These are phyloP conservation scores for Nakazawaea holstii DNA, from an alignment of 805 yeast genomes.

Conservation along the genomic window DNA sequence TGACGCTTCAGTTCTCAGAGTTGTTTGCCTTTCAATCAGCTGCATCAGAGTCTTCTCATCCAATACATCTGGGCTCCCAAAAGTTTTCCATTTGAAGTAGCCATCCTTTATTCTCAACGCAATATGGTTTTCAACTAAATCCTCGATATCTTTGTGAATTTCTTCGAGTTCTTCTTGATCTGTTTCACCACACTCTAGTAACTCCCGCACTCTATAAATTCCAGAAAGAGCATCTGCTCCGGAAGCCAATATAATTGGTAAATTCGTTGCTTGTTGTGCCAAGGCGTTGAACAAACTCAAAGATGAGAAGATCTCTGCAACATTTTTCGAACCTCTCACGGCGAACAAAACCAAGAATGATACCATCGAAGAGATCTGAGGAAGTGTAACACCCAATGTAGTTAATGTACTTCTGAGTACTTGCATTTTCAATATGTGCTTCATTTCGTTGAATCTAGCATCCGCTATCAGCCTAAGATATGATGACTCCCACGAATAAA, in stretches of 20 bases:
- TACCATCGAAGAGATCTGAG: slow-evolving; percentile 37
- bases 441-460: slow-evolving; percentile 36
- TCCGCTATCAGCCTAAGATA: slow-evolving; percentile 30
- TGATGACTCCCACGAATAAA: slow-evolving; percentile 42
- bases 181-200: slow-evolving; percentile 12
- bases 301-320: slow-evolving; percentile 37
- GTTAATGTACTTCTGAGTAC: slow-evolving; percentile 35
- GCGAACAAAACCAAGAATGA: slow-evolving; percentile 41
- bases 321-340: slow-evolving; percentile 24
- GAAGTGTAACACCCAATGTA: slow-evolving; percentile 38
- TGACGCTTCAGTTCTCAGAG: slow-evolving; percentile 14
- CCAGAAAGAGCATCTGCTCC: slow-evolving; percentile 41
- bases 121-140: slow-evolving; percentile 12
- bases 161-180: slow-evolving; percentile 1
- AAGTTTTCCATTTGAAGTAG: slow-evolving; percentile 57
- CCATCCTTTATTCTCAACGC: slow-evolving; percentile 47
- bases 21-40: slow-evolving; percentile 6
- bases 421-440: slow-evolving; percentile 33
- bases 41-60: neutral
- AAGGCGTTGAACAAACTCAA: slow-evolving; percentile 35
- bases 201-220: slow-evolving; percentile 24
- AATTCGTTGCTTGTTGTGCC: slow-evolving; percentile 37
- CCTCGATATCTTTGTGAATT: neutral
- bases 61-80: slow-evolving; percentile 21
- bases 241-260: slow-evolving; percentile 38